Base-by-base conservation (phyloP, 768 basidiomycete species). In the Pholiota microspora region DNA sequence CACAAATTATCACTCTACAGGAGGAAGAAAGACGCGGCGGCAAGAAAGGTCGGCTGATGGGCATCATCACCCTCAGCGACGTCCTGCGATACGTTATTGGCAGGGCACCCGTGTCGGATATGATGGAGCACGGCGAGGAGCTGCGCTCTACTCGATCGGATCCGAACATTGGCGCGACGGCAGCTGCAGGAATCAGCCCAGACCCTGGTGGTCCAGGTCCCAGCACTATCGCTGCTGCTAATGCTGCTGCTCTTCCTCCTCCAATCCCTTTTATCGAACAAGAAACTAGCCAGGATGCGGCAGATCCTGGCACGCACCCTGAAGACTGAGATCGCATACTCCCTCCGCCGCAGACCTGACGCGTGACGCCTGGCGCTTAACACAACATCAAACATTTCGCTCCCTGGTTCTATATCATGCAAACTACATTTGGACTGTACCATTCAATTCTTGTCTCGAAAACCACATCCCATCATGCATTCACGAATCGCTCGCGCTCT, bases 51-150 rank as follows among this genome's bases (percentile, higher is more conserved):
- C 79, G 91, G 1, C 75, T 96, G 3, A 71, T 94, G 42, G 93
- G 93, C 0, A 84, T 96, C 62, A 90, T 96, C 67, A 91, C 92
- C 4, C 77, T 96, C 50, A 91, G 88, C 69, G 93, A 96, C 64
- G 92, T 96, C 38, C 71, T 96, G 46, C 84, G 86, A 28, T 92
- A 94, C 64, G 75, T 94, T 55, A 87, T 94, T 50, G 85, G 85
- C 29, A 80, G 84, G 56, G 70, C 77, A n/a, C 75, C 74, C 5
- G 79, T 84, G 13, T 77, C 75, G 13, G 81, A 79, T 63, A 72
- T 67, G 2, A 53, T 62, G 16, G 78, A 77, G 58, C 68, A 49
- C 15, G 56, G 62, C 35, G 59, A 64, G 29, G 59, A 60, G 38
- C 53, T 54, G 10, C 62, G 57, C 47, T 57, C 59, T 21, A 31